Base-by-base conservation (phyloP, 148 eudicot species). In the Fallopia convolvulus region DNA sequence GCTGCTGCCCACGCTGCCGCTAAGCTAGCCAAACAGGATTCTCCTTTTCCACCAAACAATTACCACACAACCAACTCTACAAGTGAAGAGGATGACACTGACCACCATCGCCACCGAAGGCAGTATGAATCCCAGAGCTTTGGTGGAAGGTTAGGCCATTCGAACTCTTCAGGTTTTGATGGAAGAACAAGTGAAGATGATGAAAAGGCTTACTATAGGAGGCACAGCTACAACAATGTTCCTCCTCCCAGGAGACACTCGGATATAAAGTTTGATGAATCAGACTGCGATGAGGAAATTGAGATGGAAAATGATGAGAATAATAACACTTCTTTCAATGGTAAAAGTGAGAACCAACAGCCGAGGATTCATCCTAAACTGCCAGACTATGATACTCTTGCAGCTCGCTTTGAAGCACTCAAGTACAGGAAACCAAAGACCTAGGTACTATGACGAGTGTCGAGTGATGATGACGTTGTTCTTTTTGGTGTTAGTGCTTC, bases 1-100 rank as follows among this genome's bases (percentile, higher is more conserved):
- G 94, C 89, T 74, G 97, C 99, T 30, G 97, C 97, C 40, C 86
- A 89, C 79, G 99, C 94, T 39, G 99, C 99, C 14, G 94, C 97
- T 30, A 79, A 80, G 77, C 83, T 92, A 72, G 91, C 93, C 68
- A 80, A 83, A 65, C 80, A 76, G 79, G 70, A 63, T 63, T 21
- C 65, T 58, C 86, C 78, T 46, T 47, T 41, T 76, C 4, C 47
- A 21, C 18, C 72, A 76, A 63, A 63, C 70, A 30, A 36, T 20
- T 36, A 36, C 42, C 36, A 66, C 44, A 14, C 72, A 15, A 36
- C n/a, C 0, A 36, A 36, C 9, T 14, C 72, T 66, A 66, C 21
- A 15, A 66, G 17, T 17, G 44, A 11, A 13, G 40, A 32, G 17
- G 41, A 65, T 32, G 72, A 17, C n/a, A 3, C 36, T 8, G 72